phyloP scores from a whole-genome alignment of 371 early-diverging fungal genomes.

The Haplosporangium sp. region DNA sequence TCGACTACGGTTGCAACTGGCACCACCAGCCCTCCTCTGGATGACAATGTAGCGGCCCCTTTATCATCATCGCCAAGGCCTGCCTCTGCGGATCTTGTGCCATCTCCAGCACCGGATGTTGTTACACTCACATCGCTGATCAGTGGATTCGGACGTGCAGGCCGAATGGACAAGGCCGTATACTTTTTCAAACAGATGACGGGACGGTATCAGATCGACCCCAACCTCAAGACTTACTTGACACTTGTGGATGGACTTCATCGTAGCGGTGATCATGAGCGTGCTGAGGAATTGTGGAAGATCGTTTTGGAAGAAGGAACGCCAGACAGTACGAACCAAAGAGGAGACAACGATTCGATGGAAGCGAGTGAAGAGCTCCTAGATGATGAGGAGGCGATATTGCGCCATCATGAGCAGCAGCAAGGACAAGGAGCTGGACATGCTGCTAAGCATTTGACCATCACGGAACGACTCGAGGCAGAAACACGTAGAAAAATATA shows the following conservation, averaged over 20 bases:
- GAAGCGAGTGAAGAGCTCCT: background rate
- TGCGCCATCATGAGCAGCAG: background rate
- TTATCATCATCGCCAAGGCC: background rate
- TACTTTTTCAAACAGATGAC: slow-evolving; percentile 44
- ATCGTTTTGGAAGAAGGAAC: slow-evolving; percentile 30
- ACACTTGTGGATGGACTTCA: slow-evolving; percentile 35
- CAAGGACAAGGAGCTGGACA: background rate
- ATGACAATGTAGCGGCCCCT: background rate
- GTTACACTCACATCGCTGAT: slow-evolving; percentile 44
- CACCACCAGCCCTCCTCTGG: background rate
- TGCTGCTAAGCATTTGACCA: slow-evolving; percentile 2
- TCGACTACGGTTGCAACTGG: too few species aligned
- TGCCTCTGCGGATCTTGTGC: background rate
- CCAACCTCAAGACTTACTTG: slow-evolving; percentile 50
- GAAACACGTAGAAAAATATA: slow-evolving; percentile 31
- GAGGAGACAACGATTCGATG: background rate
- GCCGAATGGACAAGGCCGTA: slow-evolving; percentile 24
- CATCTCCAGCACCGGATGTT: slow-evolving; percentile 33
- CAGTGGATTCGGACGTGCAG: slow-evolving; percentile 36
- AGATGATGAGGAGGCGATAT: background rate
- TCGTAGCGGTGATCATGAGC: slow-evolving; percentile 28
- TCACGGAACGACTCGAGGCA: slow-evolving; percentile 29
- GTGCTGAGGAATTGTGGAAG: slow-evolving; percentile 43
- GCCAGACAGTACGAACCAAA: background rate
- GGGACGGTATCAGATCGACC: slow-evolving; percentile 22